Base-by-base conservation (phyloP, 129 eudicot species). In the Solidago caesia region DNA sequence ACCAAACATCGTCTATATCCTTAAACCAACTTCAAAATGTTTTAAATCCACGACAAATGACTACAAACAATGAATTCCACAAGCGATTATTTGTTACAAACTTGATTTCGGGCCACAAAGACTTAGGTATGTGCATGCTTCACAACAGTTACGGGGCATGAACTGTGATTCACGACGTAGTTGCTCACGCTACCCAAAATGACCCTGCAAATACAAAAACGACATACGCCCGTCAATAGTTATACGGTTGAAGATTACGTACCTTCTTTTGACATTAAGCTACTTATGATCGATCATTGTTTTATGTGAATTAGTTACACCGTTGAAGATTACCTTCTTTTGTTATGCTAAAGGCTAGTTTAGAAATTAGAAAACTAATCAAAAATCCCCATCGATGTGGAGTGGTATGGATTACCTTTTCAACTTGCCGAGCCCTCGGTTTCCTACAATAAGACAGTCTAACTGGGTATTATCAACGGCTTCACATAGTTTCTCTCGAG, bases 151-250 rank as follows among this genome's bases (percentile, higher is more conserved):
- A 93, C 98, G 0, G 98, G 96, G 64, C 96, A 88, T 5, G 89
- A 4, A 44, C 89, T 89, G 53, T 82, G 76, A 70, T 83, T 88
- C 84, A 93, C 96, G 53, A 86, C 96, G 53, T 81, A 78, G 79
- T 88, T 90, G 91, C 96, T 93, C 14, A 93, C 98, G 43, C 98
- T 90, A 4, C 98, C 98, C 86, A 93, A 74, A 44, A 93, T 77
- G n/a, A 81, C 96, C 96, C 96, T 91, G 88, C 61, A 53, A 29
- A 33, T 64, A 72, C 59, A 65, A 64, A 53, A 15, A 13, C 44
- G 33, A 26, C 6, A 11, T 73, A 45, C 7, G 8, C 39, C 39
- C 39, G 3, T 33, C 39, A 33, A 33, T 33, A 33, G 39, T 33
- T 33, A 33, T 33, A 33, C 39, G 2, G 39, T 29, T 2, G 2